These are phyloP conservation scores for Mitragyna speciosa DNA, from an alignment of 257 asterid species.

Conservation along the genomic window DNA sequence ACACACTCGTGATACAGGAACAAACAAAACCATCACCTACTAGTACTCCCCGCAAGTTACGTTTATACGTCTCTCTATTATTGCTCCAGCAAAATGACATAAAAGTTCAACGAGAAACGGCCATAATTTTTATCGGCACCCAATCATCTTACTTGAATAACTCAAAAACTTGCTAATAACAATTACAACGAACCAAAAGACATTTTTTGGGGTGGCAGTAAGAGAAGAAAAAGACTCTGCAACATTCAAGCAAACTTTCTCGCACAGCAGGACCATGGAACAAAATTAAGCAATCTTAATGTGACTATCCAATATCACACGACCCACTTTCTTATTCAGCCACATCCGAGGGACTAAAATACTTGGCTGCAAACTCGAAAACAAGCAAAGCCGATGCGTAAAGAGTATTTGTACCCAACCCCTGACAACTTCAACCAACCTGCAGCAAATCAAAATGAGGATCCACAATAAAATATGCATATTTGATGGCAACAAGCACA, in stretches of 20 bases:
- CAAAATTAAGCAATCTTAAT: conserved; percentile 1
- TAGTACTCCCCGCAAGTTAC: background rate
- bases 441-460: background rate
- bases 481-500: too few relatives aligned
- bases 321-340: conserved; percentile 8
- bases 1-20: too few relatives aligned
- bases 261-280: background rate
- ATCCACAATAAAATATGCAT: background rate
- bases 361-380: conserved; percentile 11
- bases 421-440: background rate
- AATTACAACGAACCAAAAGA: conserved; percentile 13
- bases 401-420: background rate
- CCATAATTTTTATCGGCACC: conserved; percentile 11
- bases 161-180: background rate
- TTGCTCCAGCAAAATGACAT: conserved; percentile 5
- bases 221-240: conserved; percentile 1
- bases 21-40: background rate
- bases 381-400: background rate
- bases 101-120: background rate
- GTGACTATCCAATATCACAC: background rate
- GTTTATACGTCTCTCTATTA: background rate
- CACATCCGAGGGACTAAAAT: background rate
- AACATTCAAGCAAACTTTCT: conserved; percentile 14
- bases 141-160: background rate
- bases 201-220: background rate